Percentiles rank a stretch among this genome's conserved stretches.
phyloP scores from a whole-genome alignment of 257 asterid genomes.

The Dorcoceras hygrometricum region DNA sequence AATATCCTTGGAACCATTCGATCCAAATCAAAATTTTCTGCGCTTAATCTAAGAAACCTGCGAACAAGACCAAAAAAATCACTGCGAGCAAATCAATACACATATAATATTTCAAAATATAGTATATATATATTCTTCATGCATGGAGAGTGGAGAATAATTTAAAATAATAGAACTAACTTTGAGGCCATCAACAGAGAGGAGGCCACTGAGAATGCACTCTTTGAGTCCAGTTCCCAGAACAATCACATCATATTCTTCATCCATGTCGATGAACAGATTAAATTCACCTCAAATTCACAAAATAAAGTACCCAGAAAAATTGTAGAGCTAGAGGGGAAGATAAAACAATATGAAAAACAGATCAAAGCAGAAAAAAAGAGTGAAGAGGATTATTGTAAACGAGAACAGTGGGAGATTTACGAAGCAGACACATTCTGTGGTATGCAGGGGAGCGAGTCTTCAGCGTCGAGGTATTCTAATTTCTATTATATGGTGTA shows the following conservation, averaged over 20 bases:
- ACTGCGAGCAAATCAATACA: not conserved
- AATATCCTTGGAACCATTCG: no score
- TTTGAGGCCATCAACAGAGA: conserved; percentile 87
- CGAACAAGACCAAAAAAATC: conserved; percentile 1
- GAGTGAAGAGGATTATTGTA: conserved; percentile 16
- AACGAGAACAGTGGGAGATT: conserved; percentile 32
- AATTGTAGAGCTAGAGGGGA: not conserved
- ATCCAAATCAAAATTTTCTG: not conserved
- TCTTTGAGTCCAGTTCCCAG: conserved; percentile 97
- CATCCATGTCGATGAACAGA: conserved; percentile 55
- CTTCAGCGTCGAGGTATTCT: conserved; percentile 25
- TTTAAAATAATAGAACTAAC: conserved; percentile 24
- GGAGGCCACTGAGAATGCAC: conserved; percentile 91
- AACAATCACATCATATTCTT: conserved; percentile 89
- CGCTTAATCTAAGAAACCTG: not conserved
- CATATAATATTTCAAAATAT: no score
- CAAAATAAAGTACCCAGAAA: not conserved
- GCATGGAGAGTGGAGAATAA: not conserved
- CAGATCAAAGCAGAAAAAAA: conserved; percentile 15
- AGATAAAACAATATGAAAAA: conserved; percentile 13
- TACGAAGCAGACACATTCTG: not conserved
- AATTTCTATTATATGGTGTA: not conserved
- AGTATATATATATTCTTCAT: no score
- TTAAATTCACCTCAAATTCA: not conserved
- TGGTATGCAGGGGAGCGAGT: conserved; percentile 32